Evolutionary conservation across 192 early-diverging fungal genomes (phyloP).

Genomic region (Gryganskiella cystojenkinii): DNA sequence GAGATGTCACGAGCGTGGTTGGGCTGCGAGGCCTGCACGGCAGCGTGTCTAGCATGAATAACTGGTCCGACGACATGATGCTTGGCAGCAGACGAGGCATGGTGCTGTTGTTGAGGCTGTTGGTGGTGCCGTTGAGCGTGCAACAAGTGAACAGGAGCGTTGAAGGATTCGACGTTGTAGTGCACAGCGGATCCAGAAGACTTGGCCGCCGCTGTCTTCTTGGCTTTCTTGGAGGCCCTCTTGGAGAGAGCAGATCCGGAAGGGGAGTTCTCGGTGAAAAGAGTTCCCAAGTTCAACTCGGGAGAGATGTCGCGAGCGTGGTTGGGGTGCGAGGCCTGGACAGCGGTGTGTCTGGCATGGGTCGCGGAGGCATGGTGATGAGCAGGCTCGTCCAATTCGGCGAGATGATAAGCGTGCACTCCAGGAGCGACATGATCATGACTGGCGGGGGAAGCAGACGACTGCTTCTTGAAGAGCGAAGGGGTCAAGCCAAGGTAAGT

Average conservation of each 20-base stretch:
- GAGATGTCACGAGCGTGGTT: too few species aligned
- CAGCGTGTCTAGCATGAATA: too few species aligned
- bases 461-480: slow-evolving; percentile 2
- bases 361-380: neutral
- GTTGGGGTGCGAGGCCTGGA: neutral
- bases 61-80: too few species aligned
- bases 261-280: neutral
- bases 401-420: neutral
- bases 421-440: neutral
- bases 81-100: too few species aligned
- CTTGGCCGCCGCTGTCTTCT: neutral
- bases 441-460: neutral
- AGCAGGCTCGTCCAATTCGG: neutral
- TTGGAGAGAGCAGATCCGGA: too few species aligned
- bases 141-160: neutral
- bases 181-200: too few species aligned
- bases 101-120: too few species aligned
- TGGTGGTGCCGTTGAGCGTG: neutral
- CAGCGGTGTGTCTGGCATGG: neutral
- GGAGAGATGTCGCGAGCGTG: neutral
- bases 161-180: neutral
- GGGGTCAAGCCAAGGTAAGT: neutral
- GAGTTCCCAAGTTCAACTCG: slow-evolving; percentile 3
- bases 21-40: too few species aligned
- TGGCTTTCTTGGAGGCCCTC: neutral